phyloP scores from a whole-genome alignment of 768 basidiomycete species.

The Leccinum arenicola region DNA sequence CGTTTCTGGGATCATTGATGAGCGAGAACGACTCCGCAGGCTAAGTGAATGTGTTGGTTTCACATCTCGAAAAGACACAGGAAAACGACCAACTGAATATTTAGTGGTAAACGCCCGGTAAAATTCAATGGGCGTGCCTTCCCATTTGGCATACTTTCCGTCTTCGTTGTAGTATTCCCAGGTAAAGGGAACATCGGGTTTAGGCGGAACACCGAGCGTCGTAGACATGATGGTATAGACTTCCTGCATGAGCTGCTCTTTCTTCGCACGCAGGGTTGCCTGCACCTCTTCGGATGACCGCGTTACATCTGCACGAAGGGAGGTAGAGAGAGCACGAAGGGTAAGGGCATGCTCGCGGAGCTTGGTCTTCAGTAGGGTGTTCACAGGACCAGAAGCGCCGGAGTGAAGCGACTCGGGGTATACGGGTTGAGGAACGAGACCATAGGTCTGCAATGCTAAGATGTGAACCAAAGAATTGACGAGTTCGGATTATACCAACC shows the following conservation, averaged over 20 bases:
- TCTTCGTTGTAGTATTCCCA: slow-evolving; percentile 90
- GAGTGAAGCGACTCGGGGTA: slow-evolving; percentile 88
- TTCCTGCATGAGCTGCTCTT: slow-evolving; percentile 81
- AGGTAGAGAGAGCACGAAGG: slow-evolving; percentile 61
- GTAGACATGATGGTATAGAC: slow-evolving; percentile 83
- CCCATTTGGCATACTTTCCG: slow-evolving; percentile 71
- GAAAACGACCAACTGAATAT: slow-evolving; percentile 45
- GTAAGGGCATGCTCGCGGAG: slow-evolving; percentile 87
- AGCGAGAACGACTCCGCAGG: slow-evolving; percentile 83
- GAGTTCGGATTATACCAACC: slow-evolving; percentile 31
- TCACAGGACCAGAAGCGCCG: slow-evolving; percentile 66
- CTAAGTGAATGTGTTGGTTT: slow-evolving; percentile 30
- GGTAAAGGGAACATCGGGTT: slow-evolving; percentile 63
- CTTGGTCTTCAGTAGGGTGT: slow-evolving; percentile 82
- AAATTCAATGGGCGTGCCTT: slow-evolving; percentile 79
- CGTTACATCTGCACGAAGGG: slow-evolving; percentile 45
- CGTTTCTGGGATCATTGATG: slow-evolving; percentile 92
- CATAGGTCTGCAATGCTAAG: slow-evolving; percentile 55
- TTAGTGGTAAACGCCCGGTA: slow-evolving; percentile 62
- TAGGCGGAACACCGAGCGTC: slow-evolving; percentile 83
- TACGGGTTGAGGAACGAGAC: slow-evolving; percentile 77
- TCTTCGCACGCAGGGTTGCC: slow-evolving; percentile 69
- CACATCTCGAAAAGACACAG: not conserved
- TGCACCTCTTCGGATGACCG: slow-evolving; percentile 47
- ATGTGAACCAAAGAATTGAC: slow-evolving; percentile 29